These are phyloP conservation scores for Passalora sequoiae DNA, from an alignment of 2,329 filamentous ascomycete genomes.

Conservation along the genomic window DNA sequence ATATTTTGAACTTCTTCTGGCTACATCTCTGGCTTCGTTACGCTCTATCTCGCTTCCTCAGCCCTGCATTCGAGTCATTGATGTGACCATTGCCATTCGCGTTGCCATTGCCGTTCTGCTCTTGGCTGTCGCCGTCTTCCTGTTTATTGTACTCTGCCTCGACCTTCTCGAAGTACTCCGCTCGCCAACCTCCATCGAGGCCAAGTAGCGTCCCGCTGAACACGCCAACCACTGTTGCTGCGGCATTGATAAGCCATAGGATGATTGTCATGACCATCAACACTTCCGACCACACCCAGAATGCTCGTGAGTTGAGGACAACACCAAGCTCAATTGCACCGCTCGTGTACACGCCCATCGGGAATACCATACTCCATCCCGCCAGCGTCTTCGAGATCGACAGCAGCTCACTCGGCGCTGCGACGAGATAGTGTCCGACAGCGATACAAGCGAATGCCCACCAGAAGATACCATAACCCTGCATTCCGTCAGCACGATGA, in stretches of 20 bases:
- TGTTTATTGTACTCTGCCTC: background rate
- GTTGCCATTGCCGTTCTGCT: background rate
- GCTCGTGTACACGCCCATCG: slow-evolving; percentile 14
- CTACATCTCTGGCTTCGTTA: no score
- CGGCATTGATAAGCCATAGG: slow-evolving; percentile 10
- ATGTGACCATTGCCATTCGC: no score
- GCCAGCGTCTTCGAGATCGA: slow-evolving; percentile 7
- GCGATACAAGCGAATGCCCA: slow-evolving; percentile 14
- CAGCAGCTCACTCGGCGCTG: slow-evolving; percentile 5
- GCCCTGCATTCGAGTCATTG: no score
- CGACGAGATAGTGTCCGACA: slow-evolving; percentile 7
- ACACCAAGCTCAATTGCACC: slow-evolving; percentile 11
- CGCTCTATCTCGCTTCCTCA: no score
- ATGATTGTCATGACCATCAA: slow-evolving; percentile 7
- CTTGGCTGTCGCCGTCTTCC: background rate
- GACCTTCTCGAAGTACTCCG: background rate
- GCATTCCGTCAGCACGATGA: background rate
- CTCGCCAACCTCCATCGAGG: slow-evolving; percentile 8
- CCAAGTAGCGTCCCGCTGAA: slow-evolving; percentile 8
- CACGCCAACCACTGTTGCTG: slow-evolving; percentile 6
- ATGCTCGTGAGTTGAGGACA: slow-evolving; percentile 9
- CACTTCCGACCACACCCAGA: slow-evolving; percentile 11
- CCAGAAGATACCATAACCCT: slow-evolving; percentile 15
- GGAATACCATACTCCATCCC: slow-evolving; percentile 13
- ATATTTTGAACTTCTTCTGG: no score